Base-by-base conservation (phyloP, 495 filamentous ascomycete genomes). In the Podospora fimiseda region DNA sequence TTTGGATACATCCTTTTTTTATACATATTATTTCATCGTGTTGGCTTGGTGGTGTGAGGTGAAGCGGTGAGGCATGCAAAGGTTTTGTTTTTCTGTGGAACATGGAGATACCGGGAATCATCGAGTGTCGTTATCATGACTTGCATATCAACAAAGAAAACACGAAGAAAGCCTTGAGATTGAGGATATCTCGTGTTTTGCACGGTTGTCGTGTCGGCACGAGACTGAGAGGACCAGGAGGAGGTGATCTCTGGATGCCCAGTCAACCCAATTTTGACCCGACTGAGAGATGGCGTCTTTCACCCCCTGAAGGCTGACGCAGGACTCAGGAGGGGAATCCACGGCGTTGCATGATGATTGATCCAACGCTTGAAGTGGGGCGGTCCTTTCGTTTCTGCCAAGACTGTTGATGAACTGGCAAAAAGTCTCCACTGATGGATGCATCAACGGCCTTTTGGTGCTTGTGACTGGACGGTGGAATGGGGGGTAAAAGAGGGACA, bases 321-420 rank as follows among this genome's bases (percentile, higher is more conserved):
- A 44, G 18, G 22, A 14, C 42, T 21, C 19, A 23, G 18, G 42
- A 24, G 5, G 13, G 18, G 9, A n/a, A n/a, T n/a, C n/a, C n/a
- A n/a, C n/a, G n/a, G 2, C 30, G 20, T 11, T 38, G 11, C 18
- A 1, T 19, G 36, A 9, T 20, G 20, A 21, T 40, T 21, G 16
- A 2, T 4, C 14, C 9, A 23, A 9, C 4, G 50, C 45, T 40
- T 22, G 20, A 50, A 42, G 56, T 58, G 56, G 56, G 46, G 38
- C 56, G 38, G n/a, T n/a, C n/a, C n/a, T n/a, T n/a, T n/a, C 39
- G 27, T 33, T 5, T 33, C 42, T 42, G 42, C 42, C 42, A 44
- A 44, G 42, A 14, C 44, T 57, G 45, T 45, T 53, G 56, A 53
- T 58, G 56, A 58, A 53, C 46, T 58, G 56, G 56, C 56, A 58